These are phyloP conservation scores for Hydnomerulius pinastri DNA, from an alignment of 768 basidiomycete genomes.

Conservation along the genomic window DNA sequence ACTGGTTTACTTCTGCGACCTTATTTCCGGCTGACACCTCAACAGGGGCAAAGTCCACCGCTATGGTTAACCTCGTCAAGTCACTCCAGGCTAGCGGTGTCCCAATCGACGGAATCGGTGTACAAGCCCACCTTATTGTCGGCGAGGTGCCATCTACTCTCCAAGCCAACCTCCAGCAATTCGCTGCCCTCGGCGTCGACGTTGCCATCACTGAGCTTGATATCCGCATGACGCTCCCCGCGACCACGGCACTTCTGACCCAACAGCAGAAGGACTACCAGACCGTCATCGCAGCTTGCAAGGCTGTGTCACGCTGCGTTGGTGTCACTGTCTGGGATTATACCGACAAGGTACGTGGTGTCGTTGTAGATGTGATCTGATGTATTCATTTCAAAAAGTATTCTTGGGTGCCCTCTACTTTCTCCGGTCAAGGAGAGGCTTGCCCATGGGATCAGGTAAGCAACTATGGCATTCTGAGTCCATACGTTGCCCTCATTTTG, in stretches of 20 bases:
- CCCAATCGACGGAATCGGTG: slow-evolving; percentile 63
- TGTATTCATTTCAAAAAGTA: slow-evolving; percentile 12
- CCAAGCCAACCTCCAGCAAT: slow-evolving; percentile 48
- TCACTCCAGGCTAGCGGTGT: slow-evolving; percentile 46
- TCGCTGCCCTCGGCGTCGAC: slow-evolving; percentile 63
- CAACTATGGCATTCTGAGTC: not conserved
- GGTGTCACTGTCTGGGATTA: slow-evolving; percentile 45
- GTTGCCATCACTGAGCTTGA: slow-evolving; percentile 73
- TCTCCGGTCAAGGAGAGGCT: slow-evolving; percentile 11
- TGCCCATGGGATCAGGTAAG: slow-evolving; percentile 21
- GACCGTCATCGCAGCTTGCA: slow-evolving; percentile 55
- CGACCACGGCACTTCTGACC: slow-evolving; percentile 45
- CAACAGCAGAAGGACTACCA: slow-evolving; percentile 63
- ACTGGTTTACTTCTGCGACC: not conserved
- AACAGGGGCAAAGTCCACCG: slow-evolving; percentile 38
- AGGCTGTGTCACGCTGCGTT: slow-evolving; percentile 37
- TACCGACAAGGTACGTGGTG: slow-evolving; percentile 33
- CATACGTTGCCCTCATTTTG: not conserved
- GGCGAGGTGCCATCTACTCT: slow-evolving; percentile 50
- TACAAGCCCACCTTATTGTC: slow-evolving; percentile 62
- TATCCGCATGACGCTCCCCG: slow-evolving; percentile 56
- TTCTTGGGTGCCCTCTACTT: slow-evolving; percentile 15
- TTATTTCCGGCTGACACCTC: not conserved
- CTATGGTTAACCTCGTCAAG: slow-evolving; percentile 55
- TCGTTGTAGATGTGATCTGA: not conserved